phyloP scores from a whole-genome alignment of 2,329 filamentous ascomycete genomes.

The Parafenestella ontariensis region DNA sequence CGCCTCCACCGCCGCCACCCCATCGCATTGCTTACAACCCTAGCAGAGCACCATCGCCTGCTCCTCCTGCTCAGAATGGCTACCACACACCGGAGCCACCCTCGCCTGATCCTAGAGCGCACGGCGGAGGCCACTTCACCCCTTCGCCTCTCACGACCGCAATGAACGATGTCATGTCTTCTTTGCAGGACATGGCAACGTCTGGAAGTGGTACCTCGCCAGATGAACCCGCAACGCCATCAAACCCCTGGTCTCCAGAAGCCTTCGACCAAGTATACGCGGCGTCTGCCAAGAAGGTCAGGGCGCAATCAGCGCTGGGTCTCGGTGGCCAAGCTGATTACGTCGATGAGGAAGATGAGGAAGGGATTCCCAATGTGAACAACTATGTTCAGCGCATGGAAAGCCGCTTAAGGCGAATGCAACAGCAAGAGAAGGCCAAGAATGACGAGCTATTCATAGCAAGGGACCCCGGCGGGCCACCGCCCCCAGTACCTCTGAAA shows the following conservation, averaged over 20 bases:
- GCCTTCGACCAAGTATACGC: slow-evolving; percentile 70
- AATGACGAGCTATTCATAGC: slow-evolving; percentile 61
- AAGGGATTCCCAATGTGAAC: slow-evolving; percentile 73
- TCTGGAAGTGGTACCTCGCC: slow-evolving; percentile 58
- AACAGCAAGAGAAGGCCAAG: slow-evolving; percentile 54
- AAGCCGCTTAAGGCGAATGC: slow-evolving; percentile 74
- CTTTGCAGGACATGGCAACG: slow-evolving; percentile 83
- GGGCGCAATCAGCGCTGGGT: slow-evolving; percentile 75
- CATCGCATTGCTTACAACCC: slow-evolving; percentile 67
- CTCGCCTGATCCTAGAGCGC: slow-evolving; percentile 61
- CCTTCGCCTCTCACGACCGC: slow-evolving; percentile 91
- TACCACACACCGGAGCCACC: slow-evolving; percentile 69
- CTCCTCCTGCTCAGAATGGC: slow-evolving; percentile 49
- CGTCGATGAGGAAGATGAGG: slow-evolving; percentile 61
- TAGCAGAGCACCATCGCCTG: slow-evolving; percentile 46
- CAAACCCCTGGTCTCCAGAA: slow-evolving; percentile 89
- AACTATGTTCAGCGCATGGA: slow-evolving; percentile 96
- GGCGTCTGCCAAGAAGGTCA: slow-evolving; percentile 49
- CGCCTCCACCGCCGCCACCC: slow-evolving; percentile 84
- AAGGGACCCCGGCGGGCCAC: slow-evolving; percentile 49
- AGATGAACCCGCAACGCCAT: slow-evolving; percentile 63
- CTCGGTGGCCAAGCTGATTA: slow-evolving; percentile 58
- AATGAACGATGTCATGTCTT: slow-evolving; percentile 98
- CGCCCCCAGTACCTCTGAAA: slow-evolving; percentile 69
- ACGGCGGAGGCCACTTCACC: slow-evolving; percentile 60